Percentiles rank a stretch among this genome's conserved stretches.
These are phyloP conservation scores for Drechmeria coniospora DNA, from an alignment of 2,329 filamentous ascomycete species.

Conservation along the genomic window DNA sequence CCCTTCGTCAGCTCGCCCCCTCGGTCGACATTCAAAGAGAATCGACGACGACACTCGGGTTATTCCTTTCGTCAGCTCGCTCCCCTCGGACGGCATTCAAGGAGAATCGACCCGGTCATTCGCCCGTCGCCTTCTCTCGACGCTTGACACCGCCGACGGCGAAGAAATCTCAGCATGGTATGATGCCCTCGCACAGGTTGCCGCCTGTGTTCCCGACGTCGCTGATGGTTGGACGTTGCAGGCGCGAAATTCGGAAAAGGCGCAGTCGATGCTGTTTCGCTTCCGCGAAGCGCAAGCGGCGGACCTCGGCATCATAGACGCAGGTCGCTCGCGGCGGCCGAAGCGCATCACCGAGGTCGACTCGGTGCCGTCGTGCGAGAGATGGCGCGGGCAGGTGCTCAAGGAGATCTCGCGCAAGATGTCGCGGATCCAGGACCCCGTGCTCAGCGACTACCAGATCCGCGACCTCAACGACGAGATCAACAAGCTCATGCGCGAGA, in stretches of 20 bases:
- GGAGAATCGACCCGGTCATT: too few species aligned
- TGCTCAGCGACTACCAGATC: slow-evolving; percentile 92
- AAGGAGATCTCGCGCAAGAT: slow-evolving; percentile 97
- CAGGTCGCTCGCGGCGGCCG: slow-evolving; percentile 73
- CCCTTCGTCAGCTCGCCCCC: too few species aligned
- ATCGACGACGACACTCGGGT: too few species aligned
- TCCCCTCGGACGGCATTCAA: too few species aligned
- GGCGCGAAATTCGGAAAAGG: slow-evolving; percentile 97
- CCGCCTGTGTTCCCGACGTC: too few species aligned
- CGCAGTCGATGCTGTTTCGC: slow-evolving; percentile 99
- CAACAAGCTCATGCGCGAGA: slow-evolving; percentile 97
- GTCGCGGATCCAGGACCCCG: slow-evolving; percentile 81
- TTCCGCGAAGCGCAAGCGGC: slow-evolving; percentile 96
- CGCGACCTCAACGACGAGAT: slow-evolving; percentile 98
- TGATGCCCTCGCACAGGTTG: not conserved
- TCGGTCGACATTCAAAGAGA: too few species aligned
- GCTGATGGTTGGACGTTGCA: too few species aligned
- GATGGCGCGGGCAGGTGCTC: slow-evolving; percentile 94
- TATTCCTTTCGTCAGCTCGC: too few species aligned
- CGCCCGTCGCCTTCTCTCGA: too few species aligned
- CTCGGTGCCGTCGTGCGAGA: slow-evolving; percentile 76
- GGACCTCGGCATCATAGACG: slow-evolving; percentile 91
- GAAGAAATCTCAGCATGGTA: slow-evolving; percentile 1
- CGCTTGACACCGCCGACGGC: too few species aligned
- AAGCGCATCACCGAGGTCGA: slow-evolving; percentile 81